Evolutionary conservation across 176 grass and related monocot genomes (phyloP).

Genomic region (Oryza officinalis): DNA sequence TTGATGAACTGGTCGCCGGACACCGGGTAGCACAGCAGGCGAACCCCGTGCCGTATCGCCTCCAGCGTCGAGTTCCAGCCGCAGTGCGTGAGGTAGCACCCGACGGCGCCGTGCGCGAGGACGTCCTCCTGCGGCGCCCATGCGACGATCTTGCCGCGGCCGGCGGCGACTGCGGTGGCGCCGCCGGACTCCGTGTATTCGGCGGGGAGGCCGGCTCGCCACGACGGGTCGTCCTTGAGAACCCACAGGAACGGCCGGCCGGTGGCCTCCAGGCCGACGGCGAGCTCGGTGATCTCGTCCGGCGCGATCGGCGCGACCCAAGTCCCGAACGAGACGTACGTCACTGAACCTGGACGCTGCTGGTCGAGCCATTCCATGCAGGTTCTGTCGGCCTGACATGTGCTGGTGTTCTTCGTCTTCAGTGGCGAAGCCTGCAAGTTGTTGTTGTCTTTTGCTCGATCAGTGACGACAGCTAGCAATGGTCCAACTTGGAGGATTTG

Average conservation of each 20-base stretch:
- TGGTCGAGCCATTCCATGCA: conserved; percentile 77
- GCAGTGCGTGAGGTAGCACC: conserved; percentile 88
- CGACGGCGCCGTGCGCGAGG: conserved; percentile 50
- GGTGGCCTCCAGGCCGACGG: conserved; percentile 46
- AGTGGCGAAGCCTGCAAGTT: neutral
- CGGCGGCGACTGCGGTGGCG: neutral
- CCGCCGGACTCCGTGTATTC: neutral
- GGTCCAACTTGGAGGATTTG: conserved; percentile 61
- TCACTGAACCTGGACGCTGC: conserved; percentile 43
- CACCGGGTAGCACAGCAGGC: conserved; percentile 70
- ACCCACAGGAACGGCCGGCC: conserved; percentile 79
- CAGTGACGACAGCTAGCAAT: neutral
- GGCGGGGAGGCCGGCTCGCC: conserved; percentile 57
- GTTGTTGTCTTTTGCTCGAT: neutral
- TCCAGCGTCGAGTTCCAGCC: conserved; percentile 91
- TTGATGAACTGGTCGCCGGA: conserved; percentile 86
- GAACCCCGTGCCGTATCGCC: conserved; percentile 60
- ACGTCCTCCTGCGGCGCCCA: conserved; percentile 89
- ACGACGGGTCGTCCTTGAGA: conserved; percentile 56
- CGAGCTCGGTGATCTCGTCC: conserved; percentile 54
- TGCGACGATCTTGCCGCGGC: conserved; percentile 53
- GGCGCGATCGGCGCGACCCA: conserved; percentile 64
- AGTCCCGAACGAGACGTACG: conserved; percentile 85
- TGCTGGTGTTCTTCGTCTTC: conserved; percentile 34
- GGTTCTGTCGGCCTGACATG: conserved; percentile 54